Evolutionary conservation across 179 eudicot species (phyloP).

Genomic region (Amaranthus tricolor): DNA sequence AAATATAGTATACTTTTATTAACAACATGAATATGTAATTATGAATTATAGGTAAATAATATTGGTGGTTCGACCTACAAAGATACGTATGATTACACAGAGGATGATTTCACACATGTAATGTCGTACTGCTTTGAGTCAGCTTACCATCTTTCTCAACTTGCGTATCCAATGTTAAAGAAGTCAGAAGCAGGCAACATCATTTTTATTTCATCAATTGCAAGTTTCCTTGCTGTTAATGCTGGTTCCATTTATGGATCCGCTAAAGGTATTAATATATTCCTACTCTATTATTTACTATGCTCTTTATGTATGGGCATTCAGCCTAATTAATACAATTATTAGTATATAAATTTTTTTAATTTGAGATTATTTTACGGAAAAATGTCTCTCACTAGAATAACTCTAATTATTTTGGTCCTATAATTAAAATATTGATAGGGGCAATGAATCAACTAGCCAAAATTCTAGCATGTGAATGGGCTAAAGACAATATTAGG

Average conservation of each 20-base stretch:
- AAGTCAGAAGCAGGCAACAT: not conserved
- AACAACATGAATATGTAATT: too few species aligned
- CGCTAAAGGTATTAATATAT: not conserved
- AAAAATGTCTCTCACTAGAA: too few species aligned
- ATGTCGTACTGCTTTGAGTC: not conserved
- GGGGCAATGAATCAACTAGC: slow-evolving; percentile 9
- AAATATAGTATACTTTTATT: too few species aligned
- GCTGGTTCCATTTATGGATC: not conserved
- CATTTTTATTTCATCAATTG: not conserved
- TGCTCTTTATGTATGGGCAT: too few species aligned
- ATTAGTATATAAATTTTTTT: too few species aligned
- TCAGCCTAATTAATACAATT: too few species aligned
- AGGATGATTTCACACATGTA: not conserved
- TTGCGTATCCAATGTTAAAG: not conserved
- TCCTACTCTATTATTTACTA: not conserved
- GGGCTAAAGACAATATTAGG: slow-evolving; percentile 9
- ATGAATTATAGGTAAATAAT: not conserved
- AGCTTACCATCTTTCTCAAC: not conserved
- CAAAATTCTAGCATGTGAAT: slow-evolving; percentile 2
- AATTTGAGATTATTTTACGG: not conserved
- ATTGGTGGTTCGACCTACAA: not conserved
- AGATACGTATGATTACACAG: not conserved
- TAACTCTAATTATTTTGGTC: too few species aligned
- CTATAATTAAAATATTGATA: not conserved
- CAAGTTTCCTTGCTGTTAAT: not conserved